These are phyloP conservation scores for Coniochaeta sp. DNA, from an alignment of 2,329 filamentous ascomycete species.

Conservation along the genomic window DNA sequence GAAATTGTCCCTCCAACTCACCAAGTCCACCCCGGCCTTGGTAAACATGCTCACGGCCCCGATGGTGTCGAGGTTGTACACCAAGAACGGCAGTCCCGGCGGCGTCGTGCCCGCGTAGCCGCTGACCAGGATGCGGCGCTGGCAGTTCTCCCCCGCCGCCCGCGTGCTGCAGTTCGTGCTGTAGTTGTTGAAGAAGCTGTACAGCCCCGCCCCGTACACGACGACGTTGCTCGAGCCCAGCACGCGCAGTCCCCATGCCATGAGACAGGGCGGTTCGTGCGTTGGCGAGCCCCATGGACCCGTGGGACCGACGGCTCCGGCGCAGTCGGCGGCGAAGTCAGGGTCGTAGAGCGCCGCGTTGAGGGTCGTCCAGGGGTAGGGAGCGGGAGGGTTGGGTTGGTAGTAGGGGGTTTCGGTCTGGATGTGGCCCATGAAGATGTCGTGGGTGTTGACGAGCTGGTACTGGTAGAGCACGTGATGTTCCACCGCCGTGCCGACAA, in stretches of 20 bases:
- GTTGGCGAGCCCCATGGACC: slow-evolving; percentile 4
- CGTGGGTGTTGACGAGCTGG: slow-evolving; percentile 51
- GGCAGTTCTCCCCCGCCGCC: slow-evolving; percentile 32
- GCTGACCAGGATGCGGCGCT: slow-evolving; percentile 31
- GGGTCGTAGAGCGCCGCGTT: slow-evolving; percentile 35
- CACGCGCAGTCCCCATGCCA: slow-evolving; percentile 60
- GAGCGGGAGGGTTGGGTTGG: slow-evolving; percentile 56
- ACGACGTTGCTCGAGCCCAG: slow-evolving; percentile 46
- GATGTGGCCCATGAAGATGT: slow-evolving; percentile 57
- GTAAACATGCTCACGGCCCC: slow-evolving; percentile 31
- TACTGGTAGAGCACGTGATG: slow-evolving; percentile 65
- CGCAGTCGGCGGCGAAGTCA: slow-evolving; percentile 40
- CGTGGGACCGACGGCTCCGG: slow-evolving; percentile 2
- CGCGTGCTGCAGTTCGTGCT: slow-evolving; percentile 36
- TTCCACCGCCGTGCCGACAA: slow-evolving; percentile 59
- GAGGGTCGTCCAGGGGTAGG: slow-evolving; percentile 44
- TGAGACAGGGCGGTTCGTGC: slow-evolving; percentile 34
- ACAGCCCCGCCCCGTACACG: slow-evolving; percentile 56
- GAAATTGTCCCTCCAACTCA: slow-evolving; percentile 25
- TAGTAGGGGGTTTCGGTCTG: slow-evolving; percentile 69
- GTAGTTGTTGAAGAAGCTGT: slow-evolving; percentile 64
- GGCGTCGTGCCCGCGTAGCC: slow-evolving; percentile 4
- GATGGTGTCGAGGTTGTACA: slow-evolving; percentile 35
- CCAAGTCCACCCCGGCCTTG: slow-evolving; percentile 22
- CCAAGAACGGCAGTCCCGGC: slow-evolving; percentile 15